Percentiles rank a stretch among this genome's conserved stretches.
Conservation (phyloP, 2,329 filamentous ascomycete genomes). For the Xylaria sp. region DNA sequence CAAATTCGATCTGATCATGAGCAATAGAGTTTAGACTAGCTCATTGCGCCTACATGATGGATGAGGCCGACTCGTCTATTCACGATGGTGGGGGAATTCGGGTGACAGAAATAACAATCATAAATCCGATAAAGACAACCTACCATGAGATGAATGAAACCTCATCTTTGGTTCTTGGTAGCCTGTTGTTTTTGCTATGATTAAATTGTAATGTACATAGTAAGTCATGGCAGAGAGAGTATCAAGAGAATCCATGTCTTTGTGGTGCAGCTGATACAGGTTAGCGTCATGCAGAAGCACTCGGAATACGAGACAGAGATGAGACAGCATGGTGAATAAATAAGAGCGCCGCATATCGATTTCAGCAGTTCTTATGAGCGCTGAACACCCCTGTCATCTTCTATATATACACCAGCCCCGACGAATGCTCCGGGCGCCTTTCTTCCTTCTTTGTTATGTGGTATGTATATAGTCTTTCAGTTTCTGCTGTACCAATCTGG, state of each 20-base stretch:
- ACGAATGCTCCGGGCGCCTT: not conserved
- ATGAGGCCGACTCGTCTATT: not conserved
- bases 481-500: too few relatives aligned
- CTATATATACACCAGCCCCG: too few relatives aligned
- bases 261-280: slow-evolving; percentile 17
- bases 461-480: not conserved
- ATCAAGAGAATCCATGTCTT: slow-evolving; percentile 16
- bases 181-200: slow-evolving; percentile 3
- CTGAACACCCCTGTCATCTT: slow-evolving; percentile 3
- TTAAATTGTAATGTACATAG: not conserved
- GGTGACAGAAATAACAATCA: not conserved
- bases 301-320: slow-evolving; percentile 30
- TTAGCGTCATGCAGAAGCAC: slow-evolving; percentile 4
- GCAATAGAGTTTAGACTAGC: not conserved
- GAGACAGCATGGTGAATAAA: slow-evolving; percentile 25
- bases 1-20: too few relatives aligned
- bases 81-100: not conserved
- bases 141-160: not conserved
- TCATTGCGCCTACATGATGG: not conserved
- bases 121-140: not conserved
- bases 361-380: slow-evolving; percentile 23
- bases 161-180: not conserved
- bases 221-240: slow-evolving; percentile 12
- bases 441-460: not conserved
- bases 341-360: slow-evolving; percentile 14